Base-by-base conservation (phyloP, 257 asterid genomes). In the Galeopsis tetrahit region DNA sequence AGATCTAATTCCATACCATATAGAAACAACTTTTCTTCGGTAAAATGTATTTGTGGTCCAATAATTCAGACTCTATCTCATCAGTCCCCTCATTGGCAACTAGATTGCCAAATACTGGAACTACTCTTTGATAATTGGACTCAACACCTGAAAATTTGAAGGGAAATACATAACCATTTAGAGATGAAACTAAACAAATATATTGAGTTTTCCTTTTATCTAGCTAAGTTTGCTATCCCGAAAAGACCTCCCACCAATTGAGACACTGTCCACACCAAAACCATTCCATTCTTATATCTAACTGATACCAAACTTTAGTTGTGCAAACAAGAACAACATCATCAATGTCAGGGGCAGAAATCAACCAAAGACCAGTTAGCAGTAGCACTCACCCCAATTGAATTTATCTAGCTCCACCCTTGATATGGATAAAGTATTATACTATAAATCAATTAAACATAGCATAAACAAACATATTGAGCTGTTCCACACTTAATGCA, bases 21-120 rank as follows among this genome's bases (percentile, higher is more conserved):
- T 78, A 85, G 69, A 94, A 88, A 75, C 91, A 85, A 79, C 96
- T 88, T 21, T 75, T 77, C 82, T 79, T 81, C 11, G 99, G 97
- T 68, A 94, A 71, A 61, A 91, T 81, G 75, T 77, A 94, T 56
- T 75, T 83, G 83, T 71, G 80, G 76, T 78, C 82, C 75, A 85
- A 81, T 15, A 89, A 49, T 70, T 89, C 89, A 69, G 95, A 94
- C 80, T 86, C 92, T 71, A 77, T 63, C 15, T 91, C 98, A 58
- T 15, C 43, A 59, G 63, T 80, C 43, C 75, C 75, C 21, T 74
- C 85, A 70, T 91, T 94, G 75, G 78, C 73, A 31, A 91, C 82
- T 31, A 84, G 75, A 78, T 86, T 88, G 71, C 81, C 80, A 72
- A 91, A 94, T n/a, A 78, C 79, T 13, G 84, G 93, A 57, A 82